Percentiles rank a stretch among this genome's conserved stretches.
These are phyloP conservation scores for Magnusiomyces magnusii DNA, from an alignment of 1,139 yeast species.

Conservation along the genomic window DNA sequence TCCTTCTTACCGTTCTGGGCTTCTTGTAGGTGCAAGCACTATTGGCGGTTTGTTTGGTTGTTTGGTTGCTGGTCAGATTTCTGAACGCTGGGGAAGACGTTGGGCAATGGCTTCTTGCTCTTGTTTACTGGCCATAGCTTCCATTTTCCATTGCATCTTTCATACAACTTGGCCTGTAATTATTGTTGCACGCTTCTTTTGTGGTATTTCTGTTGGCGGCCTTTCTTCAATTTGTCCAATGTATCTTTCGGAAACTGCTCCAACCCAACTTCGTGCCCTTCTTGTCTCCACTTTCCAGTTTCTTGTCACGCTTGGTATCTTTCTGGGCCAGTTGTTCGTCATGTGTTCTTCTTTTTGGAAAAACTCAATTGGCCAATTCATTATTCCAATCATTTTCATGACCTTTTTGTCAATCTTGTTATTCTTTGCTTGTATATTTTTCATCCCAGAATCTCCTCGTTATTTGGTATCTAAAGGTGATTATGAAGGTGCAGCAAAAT, in stretches of 20 bases:
- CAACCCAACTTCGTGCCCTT: constrained; percentile 63
- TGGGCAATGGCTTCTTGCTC: constrained; percentile 43
- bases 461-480: constrained; percentile 49
- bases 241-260: constrained; percentile 66
- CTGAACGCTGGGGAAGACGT: constrained; percentile 48
- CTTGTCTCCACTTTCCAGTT: constrained; percentile 60
- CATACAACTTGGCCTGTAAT: constrained; percentile 36
- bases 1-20: constrained; percentile 41
- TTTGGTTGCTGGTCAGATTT: constrained; percentile 39
- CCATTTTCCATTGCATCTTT: constrained; percentile 46
- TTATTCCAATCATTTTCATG: constrained; percentile 47
- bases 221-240: constrained; percentile 59
- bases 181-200: constrained; percentile 42
- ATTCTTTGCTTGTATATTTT: constrained; percentile 16
- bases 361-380: constrained; percentile 48
- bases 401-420: constrained; percentile 37
- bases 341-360: constrained; percentile 49
- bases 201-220: constrained; percentile 61
- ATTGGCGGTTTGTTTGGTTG: constrained; percentile 52
- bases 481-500: constrained; percentile 50
- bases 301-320: constrained; percentile 59
- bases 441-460: constrained; percentile 71
- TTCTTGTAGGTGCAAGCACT: constrained; percentile 46
- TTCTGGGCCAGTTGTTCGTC: constrained; percentile 59
- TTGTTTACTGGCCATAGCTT: constrained; percentile 44